Conservation (phyloP, 2,329 filamentous ascomycete genomes). For the Rhexocercosporidium sp. region DNA sequence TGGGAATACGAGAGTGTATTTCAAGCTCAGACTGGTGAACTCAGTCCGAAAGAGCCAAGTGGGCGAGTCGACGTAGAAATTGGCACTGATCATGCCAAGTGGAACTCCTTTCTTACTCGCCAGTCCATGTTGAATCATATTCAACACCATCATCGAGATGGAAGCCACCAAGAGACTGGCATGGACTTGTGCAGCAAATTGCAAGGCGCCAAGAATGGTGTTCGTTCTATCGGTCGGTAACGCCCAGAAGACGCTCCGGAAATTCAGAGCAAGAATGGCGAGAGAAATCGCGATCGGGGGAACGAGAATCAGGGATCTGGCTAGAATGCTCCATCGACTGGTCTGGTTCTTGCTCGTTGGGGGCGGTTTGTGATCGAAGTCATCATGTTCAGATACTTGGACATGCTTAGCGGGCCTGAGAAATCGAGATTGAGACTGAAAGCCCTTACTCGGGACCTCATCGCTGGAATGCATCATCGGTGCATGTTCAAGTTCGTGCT, state of each 20-base stretch:
- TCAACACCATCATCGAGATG: slow-evolving; percentile 15
- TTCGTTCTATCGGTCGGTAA: background rate
- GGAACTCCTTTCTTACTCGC: slow-evolving; percentile 9
- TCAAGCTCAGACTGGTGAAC: slow-evolving; percentile 3
- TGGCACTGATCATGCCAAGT: slow-evolving; percentile 14
- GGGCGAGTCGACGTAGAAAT: slow-evolving; percentile 11
- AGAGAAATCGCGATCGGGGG: slow-evolving; percentile 13
- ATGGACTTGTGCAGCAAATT: slow-evolving; percentile 22
- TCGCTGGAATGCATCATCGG: background rate
- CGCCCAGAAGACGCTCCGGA: slow-evolving; percentile 11
- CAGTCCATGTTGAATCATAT: slow-evolving; percentile 9
- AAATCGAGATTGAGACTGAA: background rate
- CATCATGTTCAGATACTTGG: background rate
- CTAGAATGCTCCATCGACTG: background rate
- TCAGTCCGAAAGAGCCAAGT: slow-evolving; percentile 9
- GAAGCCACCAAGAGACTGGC: slow-evolving; percentile 12
- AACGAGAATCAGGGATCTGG: slow-evolving; percentile 12
- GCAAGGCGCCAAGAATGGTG: slow-evolving; percentile 11
- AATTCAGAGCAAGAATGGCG: slow-evolving; percentile 12
- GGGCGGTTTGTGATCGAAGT: background rate
- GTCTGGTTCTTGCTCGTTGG: background rate
- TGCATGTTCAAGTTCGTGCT: background rate
- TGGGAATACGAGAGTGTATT: slow-evolving; percentile 6
- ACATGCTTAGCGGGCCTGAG: background rate
- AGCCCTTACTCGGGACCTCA: background rate